Evolutionary conservation across 106 monocot species (phyloP), one percentile per base, ranked within the genome.

Genomic region (Phalaenopsis aphrodite): DNA sequence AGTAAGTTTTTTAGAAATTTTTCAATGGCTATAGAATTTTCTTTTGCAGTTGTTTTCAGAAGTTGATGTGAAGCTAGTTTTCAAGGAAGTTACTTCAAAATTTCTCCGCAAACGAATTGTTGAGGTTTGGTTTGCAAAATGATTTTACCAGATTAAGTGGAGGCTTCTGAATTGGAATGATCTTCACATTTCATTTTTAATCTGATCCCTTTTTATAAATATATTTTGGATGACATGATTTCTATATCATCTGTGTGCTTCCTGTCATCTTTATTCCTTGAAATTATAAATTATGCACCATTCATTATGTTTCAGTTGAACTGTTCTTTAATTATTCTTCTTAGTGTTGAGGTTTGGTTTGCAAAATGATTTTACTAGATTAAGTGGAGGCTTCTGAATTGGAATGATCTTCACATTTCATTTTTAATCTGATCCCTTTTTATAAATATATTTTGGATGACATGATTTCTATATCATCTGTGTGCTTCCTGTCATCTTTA

Each of bases 1-100:
- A 45, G 7, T 6, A 21, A 16, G 5, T 43, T 75, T 75, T 75
- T 21, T 45, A 19, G 0, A 75, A 65, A 19, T 37, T 64, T 43
- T 81, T 30, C 73, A 41, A 80, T 39, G 41, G 47, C 30, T 55
- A 23, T 56, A 24, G 57, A 74, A 46, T 79, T 69, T 66, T 57
- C 48, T 72, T 77, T 56, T 79, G 24, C 64, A 94, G 97, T 82
- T 94, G 47, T 97, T 87, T 78, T 89, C 97, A 77, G 97, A 97
- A 89, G 97, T 97, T 76, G 97, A 97, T 84, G 97, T 97, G 69
- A 97, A 93, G 83, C 81, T 97, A 83, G 97, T 97, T 42, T 97
- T 97, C 83, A 97, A 97, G 83, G 97, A 97, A 89, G 90, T 97
- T 58, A 78, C 97, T 78, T 97, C 97, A 7, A 94, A 91, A 79